phyloP scores from a whole-genome alignment of 306 rosid genomes.

The Mimosa pudica region DNA sequence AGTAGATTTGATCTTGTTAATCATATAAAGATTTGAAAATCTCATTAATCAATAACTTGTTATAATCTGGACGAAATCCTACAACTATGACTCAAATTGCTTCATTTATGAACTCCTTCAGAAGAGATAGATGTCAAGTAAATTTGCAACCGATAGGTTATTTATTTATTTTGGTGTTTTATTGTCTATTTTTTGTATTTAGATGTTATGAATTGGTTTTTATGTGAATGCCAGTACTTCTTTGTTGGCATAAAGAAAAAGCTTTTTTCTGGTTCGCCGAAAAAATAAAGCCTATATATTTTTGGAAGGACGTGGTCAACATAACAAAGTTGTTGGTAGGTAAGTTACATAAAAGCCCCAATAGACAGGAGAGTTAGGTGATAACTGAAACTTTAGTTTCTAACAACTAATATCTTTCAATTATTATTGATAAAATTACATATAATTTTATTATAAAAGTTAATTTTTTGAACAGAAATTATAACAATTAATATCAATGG shows the following conservation, averaged over 20 bases:
- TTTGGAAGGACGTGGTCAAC: background rate
- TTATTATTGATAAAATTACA: background rate
- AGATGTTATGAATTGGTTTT: no score
- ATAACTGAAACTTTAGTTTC: background rate
- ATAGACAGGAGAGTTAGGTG: background rate
- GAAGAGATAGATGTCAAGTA: no score
- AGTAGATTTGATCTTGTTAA: no score
- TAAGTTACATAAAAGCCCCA: background rate
- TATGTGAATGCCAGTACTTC: no score
- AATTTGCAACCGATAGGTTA: no score
- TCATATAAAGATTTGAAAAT: background rate
- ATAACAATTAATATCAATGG: background rate
- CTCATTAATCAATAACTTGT: background rate
- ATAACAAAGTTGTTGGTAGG: background rate
- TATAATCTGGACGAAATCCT: background rate
- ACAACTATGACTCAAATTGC: background rate
- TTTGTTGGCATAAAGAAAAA: no score
- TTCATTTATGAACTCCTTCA: no score
- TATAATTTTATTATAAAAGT: background rate
- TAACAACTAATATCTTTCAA: background rate
- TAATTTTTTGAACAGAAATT: no score
- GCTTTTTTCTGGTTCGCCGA: no score
- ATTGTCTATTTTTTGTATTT: no score
- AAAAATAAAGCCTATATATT: background rate
- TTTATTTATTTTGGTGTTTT: no score